Conservation (phyloP, 805 yeast species). For the Dipodascopsis uninucleata region DNA sequence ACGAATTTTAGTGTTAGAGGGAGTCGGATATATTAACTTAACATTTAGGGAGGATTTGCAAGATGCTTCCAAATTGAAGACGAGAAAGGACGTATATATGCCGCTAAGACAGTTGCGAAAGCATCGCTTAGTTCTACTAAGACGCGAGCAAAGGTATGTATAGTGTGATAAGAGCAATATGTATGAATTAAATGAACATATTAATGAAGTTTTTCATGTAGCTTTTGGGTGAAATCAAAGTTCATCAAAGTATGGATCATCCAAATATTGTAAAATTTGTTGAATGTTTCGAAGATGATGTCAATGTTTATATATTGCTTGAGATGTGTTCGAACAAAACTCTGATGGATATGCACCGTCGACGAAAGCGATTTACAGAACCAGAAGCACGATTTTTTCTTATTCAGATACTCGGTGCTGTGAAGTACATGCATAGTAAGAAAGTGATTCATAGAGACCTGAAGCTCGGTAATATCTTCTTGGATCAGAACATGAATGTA, state of each 20-base stretch:
- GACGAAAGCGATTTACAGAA: slow-evolving; percentile 79
- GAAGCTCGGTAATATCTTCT: slow-evolving; percentile 91
- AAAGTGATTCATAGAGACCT: slow-evolving; percentile 94
- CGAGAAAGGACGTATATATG: slow-evolving; percentile 78
- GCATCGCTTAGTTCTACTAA: slow-evolving; percentile 87
- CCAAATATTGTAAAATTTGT: slow-evolving; percentile 86
- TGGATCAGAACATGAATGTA: slow-evolving; percentile 88
- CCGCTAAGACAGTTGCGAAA: slow-evolving; percentile 97
- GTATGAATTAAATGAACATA: no score
- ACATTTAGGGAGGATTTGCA: slow-evolving; percentile 81
- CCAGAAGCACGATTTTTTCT: slow-evolving; percentile 87
- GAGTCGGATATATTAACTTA: background rate
- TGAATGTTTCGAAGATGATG: slow-evolving; percentile 96
- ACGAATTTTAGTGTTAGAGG: background rate
- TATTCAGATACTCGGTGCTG: slow-evolving; percentile 92
- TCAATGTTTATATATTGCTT: slow-evolving; percentile 84
- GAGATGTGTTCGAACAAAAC: slow-evolving; percentile 96
- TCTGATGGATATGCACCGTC: slow-evolving; percentile 83
- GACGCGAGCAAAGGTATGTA: slow-evolving; percentile 55
- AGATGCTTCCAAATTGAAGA: slow-evolving; percentile 96
- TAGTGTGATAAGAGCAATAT: no score
- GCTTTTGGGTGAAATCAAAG: slow-evolving; percentile 87
- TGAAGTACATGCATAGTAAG: slow-evolving; percentile 85
- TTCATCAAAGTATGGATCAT: slow-evolving; percentile 86
- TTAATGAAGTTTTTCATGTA: slow-evolving; percentile 38